These are phyloP conservation scores for Sordaria brevicollis DNA, from an alignment of 495 filamentous ascomycete genomes.

Conservation along the genomic window DNA sequence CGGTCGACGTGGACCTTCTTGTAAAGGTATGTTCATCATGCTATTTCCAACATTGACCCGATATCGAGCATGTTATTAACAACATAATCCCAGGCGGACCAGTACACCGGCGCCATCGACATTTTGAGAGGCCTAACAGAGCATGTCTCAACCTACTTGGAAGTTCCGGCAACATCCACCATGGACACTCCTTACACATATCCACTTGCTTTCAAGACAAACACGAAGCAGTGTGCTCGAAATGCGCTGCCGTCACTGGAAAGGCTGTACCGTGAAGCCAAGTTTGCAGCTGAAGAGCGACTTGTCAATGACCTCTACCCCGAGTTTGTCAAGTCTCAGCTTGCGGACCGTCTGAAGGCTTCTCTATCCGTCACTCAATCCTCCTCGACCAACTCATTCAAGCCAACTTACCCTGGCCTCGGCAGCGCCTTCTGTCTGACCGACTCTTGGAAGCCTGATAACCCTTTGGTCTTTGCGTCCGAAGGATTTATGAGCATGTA, in stretches of 20 bases:
- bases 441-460: conserved; percentile 25
- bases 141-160: conserved; percentile 34
- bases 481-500: conserved; percentile 41
- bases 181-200: conserved; percentile 26
- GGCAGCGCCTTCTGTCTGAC: conserved; percentile 27
- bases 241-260: conserved; percentile 33
- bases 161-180: conserved; percentile 28
- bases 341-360: conserved; percentile 14
- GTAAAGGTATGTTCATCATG: conserved; percentile 26
- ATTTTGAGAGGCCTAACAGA: conserved; percentile 30
- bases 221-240: conserved; percentile 30
- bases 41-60: neutral
- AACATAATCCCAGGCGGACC: conserved; percentile 15
- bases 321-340: conserved; percentile 34
- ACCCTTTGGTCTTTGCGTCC: conserved; percentile 41
- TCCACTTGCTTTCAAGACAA: conserved; percentile 23
- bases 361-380: conserved; percentile 9
- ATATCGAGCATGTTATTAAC: neutral
- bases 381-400: conserved; percentile 1
- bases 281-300: conserved; percentile 30
- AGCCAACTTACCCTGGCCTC: conserved; percentile 23
- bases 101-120: conserved; percentile 23
- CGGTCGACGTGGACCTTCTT: conserved; percentile 39
- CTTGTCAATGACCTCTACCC: conserved; percentile 37
- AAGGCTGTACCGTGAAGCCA: conserved; percentile 34